Evolutionary conservation across 2,329 filamentous ascomycete genomes (phyloP).

Genomic region (Rhinocladiella mackenziei): DNA sequence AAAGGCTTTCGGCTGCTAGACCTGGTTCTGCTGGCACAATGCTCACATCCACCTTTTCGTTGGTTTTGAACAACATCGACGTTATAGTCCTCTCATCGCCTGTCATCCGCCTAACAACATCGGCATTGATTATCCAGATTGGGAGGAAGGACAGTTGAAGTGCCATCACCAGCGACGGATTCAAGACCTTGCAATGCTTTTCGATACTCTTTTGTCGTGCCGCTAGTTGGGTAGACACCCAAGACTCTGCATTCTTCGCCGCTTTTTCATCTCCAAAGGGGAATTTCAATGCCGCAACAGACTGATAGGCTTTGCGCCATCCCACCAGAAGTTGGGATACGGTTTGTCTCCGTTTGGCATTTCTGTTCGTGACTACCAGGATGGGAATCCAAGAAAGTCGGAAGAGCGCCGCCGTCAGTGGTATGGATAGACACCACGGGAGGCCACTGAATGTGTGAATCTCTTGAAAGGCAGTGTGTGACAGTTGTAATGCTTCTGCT

Average conservation of each 20-base stretch:
- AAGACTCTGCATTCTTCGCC: constrained; percentile 11
- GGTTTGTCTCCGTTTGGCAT: constrained; percentile 39
- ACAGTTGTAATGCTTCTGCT: constrained; percentile 17
- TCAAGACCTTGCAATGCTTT: constrained; percentile 22
- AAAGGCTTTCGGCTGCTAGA: constrained; percentile 53
- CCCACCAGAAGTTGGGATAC: constrained; percentile 42
- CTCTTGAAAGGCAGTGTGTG: constrained; percentile 18
- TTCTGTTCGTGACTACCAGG: constrained; percentile 40
- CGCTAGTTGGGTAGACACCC: constrained; percentile 18
- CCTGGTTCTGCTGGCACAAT: constrained; percentile 44
- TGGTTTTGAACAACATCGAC: constrained; percentile 13
- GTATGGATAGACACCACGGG: constrained; percentile 54
- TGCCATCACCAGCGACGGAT: not conserved
- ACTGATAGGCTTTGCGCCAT: constrained; percentile 33
- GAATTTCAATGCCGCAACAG: constrained; percentile 19
- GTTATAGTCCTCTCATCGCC: constrained; percentile 17
- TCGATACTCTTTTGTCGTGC: constrained; percentile 22
- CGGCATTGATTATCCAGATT: constrained; percentile 20
- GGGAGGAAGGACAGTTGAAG: constrained; percentile 22
- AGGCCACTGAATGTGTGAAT: constrained; percentile 50
- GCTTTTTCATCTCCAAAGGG: constrained; percentile 8
- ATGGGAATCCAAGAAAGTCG: constrained; percentile 49
- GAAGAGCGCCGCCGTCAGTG: constrained; percentile 51
- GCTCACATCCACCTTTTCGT: constrained; percentile 20
- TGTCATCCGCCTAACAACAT: constrained; percentile 20